Percentiles rank a stretch among this genome's conserved stretches.
phyloP scores from a whole-genome alignment of 768 basidiomycete genomes.

The Galerina marginata region DNA sequence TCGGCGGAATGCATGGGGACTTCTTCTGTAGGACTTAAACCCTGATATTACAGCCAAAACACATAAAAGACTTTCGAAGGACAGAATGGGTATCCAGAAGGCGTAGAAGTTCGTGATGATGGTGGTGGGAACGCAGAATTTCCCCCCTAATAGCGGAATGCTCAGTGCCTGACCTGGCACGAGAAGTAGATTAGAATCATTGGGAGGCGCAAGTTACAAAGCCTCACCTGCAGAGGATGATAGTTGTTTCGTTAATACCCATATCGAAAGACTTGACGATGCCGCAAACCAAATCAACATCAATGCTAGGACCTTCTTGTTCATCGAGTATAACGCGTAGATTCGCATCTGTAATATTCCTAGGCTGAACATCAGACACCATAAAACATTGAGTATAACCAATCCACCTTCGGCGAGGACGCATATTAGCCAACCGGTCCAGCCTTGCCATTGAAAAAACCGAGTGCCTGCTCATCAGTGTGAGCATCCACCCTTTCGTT shows the following conservation, averaged over 20 bases:
- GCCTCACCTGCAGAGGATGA: background rate
- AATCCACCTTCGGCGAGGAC: background rate
- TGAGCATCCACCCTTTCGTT: background rate
- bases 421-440: background rate
- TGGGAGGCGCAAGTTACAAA: no score
- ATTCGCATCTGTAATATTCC: background rate
- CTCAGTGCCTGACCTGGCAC: background rate
- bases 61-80: background rate
- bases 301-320: background rate
- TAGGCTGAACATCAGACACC: background rate
- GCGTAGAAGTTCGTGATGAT: background rate
- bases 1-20: background rate
- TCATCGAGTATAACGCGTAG: background rate
- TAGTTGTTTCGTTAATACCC: background rate
- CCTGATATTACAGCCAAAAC: background rate
- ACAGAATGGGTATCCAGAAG: background rate
- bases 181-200: background rate
- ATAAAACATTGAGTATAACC: background rate
- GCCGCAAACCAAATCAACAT: background rate
- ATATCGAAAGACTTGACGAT: background rate
- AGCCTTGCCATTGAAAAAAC: background rate
- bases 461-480: background rate
- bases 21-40: background rate
- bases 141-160: background rate
- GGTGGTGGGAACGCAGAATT: background rate